A percentile compares a stretch with the other conserved stretches of the same genome.
phyloP scores from a whole-genome alignment of 1,139 yeast species.

The Saccharomyces hybrid region DNA sequence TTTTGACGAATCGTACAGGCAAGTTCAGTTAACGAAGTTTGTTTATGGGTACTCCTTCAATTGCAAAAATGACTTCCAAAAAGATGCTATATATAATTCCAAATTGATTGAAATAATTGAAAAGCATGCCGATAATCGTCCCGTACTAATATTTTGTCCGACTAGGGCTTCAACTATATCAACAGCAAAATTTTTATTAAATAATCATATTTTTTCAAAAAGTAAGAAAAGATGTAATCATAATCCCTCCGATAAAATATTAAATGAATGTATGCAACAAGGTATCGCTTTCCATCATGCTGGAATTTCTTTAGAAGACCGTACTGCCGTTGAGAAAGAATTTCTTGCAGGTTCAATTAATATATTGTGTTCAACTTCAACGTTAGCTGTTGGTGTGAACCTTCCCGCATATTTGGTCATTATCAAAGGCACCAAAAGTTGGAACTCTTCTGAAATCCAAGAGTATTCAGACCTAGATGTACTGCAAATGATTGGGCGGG shows the following conservation, averaged over 20 bases:
- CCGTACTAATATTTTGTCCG: conserved; percentile 46
- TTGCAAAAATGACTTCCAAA: conserved; percentile 38
- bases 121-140: conserved; percentile 36
- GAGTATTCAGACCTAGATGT: conserved; percentile 45
- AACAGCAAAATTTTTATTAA: conserved; percentile 39
- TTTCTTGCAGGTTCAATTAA: conserved; percentile 39
- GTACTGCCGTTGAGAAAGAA: conserved; percentile 39
- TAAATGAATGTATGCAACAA: conserved; percentile 16
- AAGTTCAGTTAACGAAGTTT: conserved; percentile 37
- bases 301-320: conserved; percentile 42
- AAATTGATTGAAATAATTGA: conserved; percentile 36
- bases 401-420: conserved; percentile 91
- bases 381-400: conserved; percentile 89
- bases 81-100: conserved; percentile 38
- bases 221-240: conserved; percentile 7
- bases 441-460: conserved; percentile 30
- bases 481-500: conserved; percentile 49
- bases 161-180: conserved; percentile 42
- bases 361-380: conserved; percentile 49
- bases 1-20: conserved; percentile 43
- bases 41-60: conserved; percentile 39
- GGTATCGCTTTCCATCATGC: conserved; percentile 57
- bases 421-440: conserved; percentile 69
- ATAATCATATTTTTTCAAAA: conserved; percentile 8
- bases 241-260: conserved; percentile 8